A percentile compares a stretch with the other conserved stretches of the same genome.
Conservation (phyloP, 768 basidiomycete species). For the Suillus sp. region DNA sequence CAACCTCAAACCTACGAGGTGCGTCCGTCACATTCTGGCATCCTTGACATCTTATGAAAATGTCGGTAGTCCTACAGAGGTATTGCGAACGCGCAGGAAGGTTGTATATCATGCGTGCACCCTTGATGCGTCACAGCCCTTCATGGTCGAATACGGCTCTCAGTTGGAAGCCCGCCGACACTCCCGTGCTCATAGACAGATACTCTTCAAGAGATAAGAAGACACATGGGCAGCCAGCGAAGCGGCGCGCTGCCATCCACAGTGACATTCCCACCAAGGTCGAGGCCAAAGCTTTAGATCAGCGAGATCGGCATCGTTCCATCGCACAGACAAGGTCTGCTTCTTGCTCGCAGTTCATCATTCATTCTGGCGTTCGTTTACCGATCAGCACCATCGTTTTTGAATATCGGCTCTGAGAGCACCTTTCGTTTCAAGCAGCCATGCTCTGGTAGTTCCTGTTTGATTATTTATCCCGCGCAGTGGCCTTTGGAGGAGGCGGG, state of each 20-base stretch:
- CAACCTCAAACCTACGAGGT: conserved; percentile 36
- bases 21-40: background rate
- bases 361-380: background rate
- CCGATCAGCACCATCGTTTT: background rate
- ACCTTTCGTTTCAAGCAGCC: background rate
- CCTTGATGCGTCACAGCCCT: conserved; percentile 50
- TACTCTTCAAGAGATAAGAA: conserved; percentile 35
- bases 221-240: background rate
- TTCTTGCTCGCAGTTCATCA: background rate
- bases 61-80: conserved; percentile 53
- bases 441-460: background rate
- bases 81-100: conserved; percentile 50
- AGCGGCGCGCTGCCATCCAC: background rate
- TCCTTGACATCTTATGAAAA: conserved; percentile 11
- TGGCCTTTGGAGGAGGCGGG: background rate
- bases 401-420: too few species aligned
- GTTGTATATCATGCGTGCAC: conserved; percentile 47
- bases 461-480: background rate
- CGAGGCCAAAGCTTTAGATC: background rate
- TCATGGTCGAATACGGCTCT: conserved; percentile 59
- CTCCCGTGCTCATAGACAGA: conserved; percentile 59
- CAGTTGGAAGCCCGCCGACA: conserved; percentile 59
- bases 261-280: background rate
- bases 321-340: background rate
- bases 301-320: background rate